Evolutionary conservation across 495 filamentous ascomycete genomes (phyloP).

Genomic region (Lasiosphaeriaceae sp.): DNA sequence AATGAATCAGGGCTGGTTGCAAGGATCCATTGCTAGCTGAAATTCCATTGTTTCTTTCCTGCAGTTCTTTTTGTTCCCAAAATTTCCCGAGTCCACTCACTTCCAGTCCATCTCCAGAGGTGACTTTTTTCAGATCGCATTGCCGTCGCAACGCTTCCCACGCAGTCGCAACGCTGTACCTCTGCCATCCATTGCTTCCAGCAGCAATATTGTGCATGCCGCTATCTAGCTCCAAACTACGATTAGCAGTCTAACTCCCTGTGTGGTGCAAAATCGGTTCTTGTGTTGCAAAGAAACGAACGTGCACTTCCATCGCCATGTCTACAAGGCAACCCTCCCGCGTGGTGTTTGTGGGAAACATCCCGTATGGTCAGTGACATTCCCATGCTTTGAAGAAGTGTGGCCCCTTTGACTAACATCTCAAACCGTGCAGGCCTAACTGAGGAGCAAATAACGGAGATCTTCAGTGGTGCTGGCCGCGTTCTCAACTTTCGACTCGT

Average conservation of each 20-base stretch:
- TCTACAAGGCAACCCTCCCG: slow-evolving; percentile 48
- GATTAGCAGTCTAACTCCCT: background rate
- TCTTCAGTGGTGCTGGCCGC: slow-evolving; percentile 80
- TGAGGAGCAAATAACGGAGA: slow-evolving; percentile 90
- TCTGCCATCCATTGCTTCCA: background rate
- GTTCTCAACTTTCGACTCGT: slow-evolving; percentile 92
- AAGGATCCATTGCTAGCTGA: slow-evolving; percentile 10
- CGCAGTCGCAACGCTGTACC: background rate
- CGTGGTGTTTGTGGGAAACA: slow-evolving; percentile 82
- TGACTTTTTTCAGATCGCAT: background rate
- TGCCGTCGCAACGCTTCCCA: background rate
- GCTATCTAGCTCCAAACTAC: background rate
- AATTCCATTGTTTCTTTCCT: slow-evolving; percentile 7
- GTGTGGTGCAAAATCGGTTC: no score
- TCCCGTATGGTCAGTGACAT: slow-evolving; percentile 59
- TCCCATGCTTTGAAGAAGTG: background rate
- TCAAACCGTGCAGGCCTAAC: slow-evolving; percentile 72
- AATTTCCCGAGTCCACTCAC: background rate
- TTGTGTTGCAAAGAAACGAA: background rate
- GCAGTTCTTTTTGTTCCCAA: background rate
- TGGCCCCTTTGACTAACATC: background rate
- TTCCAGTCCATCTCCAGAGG: background rate
- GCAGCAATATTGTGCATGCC: background rate
- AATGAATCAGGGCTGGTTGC: background rate
- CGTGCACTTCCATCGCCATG: slow-evolving; percentile 31